These are phyloP conservation scores for Geotrichum restrictum DNA, from an alignment of 1,139 yeast species.

Conservation along the genomic window DNA sequence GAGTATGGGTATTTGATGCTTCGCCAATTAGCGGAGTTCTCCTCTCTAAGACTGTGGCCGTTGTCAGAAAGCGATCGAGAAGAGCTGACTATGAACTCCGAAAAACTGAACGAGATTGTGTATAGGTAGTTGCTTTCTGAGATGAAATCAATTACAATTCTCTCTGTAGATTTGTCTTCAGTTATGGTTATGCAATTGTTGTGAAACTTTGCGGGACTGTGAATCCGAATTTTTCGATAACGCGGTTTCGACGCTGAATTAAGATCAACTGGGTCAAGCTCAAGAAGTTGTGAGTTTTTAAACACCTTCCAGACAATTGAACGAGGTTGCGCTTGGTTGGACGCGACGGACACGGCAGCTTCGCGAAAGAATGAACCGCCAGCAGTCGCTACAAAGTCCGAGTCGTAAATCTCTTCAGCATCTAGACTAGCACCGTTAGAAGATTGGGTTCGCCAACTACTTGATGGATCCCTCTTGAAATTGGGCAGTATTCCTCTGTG, in stretches of 20 bases:
- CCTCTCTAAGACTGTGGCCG: conserved; percentile 21
- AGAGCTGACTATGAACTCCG: conserved; percentile 13
- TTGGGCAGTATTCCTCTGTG: conserved; percentile 11
- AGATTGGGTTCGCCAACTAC: conserved; percentile 1
- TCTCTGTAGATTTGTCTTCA: conserved; percentile 23
- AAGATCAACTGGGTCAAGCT: conserved; percentile 29
- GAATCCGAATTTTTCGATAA: conserved; percentile 28
- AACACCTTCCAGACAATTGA: conserved; percentile 29
- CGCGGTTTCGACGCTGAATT: conserved; percentile 13
- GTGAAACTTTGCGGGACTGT: conserved; percentile 25
- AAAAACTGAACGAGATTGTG: conserved; percentile 27
- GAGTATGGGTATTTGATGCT: conserved; percentile 53
- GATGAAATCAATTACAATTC: conserved; percentile 31
- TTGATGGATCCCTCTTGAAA: background rate
- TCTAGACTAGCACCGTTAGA: conserved; percentile 14
- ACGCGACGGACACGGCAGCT: background rate
- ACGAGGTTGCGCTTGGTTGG: conserved; percentile 14
- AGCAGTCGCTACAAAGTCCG: conserved; percentile 29
- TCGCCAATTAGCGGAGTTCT: conserved; percentile 30
- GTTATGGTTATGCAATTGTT: conserved; percentile 28
- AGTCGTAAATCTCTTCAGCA: conserved; percentile 27
- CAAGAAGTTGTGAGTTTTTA: conserved; percentile 25
- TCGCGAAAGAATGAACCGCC: conserved; percentile 24
- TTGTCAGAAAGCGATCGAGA: conserved; percentile 13
- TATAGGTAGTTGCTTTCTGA: conserved; percentile 31